These are phyloP conservation scores for Pseudopyricularia javanii DNA, from an alignment of 2,329 filamentous ascomycete genomes.

Conservation along the genomic window DNA sequence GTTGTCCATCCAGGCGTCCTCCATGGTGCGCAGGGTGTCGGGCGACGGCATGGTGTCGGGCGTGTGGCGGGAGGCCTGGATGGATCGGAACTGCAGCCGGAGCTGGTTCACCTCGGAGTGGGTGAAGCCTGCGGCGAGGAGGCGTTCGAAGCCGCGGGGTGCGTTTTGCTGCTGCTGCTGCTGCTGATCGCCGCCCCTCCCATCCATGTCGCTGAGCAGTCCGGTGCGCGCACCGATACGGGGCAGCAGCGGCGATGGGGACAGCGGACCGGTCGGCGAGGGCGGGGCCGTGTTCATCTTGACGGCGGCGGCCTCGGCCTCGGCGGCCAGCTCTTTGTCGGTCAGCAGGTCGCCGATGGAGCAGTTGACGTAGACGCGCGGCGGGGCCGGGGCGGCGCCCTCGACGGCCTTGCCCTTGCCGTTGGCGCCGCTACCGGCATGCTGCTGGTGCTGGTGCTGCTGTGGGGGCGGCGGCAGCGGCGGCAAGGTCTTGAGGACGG, in stretches of 20 bases:
- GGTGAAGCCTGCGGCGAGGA: conserved; percentile 72
- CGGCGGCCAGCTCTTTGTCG: conserved; percentile 49
- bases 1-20: conserved; percentile 84
- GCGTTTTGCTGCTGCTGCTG: conserved; percentile 16
- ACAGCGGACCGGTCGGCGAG: conserved; percentile 8
- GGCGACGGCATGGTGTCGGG: conserved; percentile 82
- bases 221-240: neutral
- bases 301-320: conserved; percentile 36
- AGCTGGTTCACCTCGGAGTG: conserved; percentile 71
- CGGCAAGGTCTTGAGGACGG: conserved; percentile 52
- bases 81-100: conserved; percentile 76
- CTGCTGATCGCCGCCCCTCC: neutral
- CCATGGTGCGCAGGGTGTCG: conserved; percentile 61
- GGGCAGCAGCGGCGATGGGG: conserved; percentile 5
- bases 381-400: conserved; percentile 27
- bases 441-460: conserved; percentile 5
- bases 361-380: conserved; percentile 81
- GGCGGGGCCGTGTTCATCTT: conserved; percentile 6
- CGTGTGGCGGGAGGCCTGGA: conserved; percentile 71
- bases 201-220: conserved; percentile 1
- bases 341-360: conserved; percentile 71
- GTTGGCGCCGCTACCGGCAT: neutral
- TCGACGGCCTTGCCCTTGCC: conserved; percentile 57
- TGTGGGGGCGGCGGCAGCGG: conserved; percentile 17
- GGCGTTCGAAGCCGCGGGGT: conserved; percentile 77